Conservation (phyloP, 2,329 filamentous ascomycete species). For the Fusarium humuli region DNA sequence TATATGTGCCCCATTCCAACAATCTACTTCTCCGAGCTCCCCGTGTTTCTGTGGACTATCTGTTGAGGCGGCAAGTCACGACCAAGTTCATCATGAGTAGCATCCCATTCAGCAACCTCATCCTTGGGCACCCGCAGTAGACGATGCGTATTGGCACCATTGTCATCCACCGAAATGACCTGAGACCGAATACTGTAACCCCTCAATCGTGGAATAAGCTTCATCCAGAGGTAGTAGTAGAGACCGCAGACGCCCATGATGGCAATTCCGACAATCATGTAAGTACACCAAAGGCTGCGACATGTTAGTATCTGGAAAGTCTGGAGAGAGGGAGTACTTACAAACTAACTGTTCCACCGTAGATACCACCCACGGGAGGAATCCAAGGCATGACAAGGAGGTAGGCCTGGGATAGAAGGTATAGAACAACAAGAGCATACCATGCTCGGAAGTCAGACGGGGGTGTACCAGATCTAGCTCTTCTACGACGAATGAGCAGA, state of each 20-base stretch:
- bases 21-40: background rate
- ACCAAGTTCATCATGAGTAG: slow-evolving; percentile 64
- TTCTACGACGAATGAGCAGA: slow-evolving; percentile 66
- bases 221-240: slow-evolving; percentile 71
- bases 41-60: background rate
- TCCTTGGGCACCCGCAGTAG: slow-evolving; percentile 64
- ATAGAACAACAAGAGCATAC: slow-evolving; percentile 69
- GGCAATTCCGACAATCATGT: background rate
- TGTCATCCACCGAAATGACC: slow-evolving; percentile 57
- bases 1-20: accelerated
- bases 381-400: slow-evolving; percentile 79
- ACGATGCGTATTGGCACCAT: slow-evolving; percentile 57
- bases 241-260: slow-evolving; percentile 58
- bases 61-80: background rate
- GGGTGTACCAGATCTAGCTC: slow-evolving; percentile 62
- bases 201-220: slow-evolving; percentile 63
- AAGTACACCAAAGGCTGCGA: background rate
- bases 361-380: slow-evolving; percentile 69
- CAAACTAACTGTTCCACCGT: slow-evolving; percentile 75
- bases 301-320: background rate
- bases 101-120: slow-evolving; percentile 63
- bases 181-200: slow-evolving; percentile 68
- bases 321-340: slow-evolving; percentile 75
- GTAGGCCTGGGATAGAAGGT: slow-evolving; percentile 69
- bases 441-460: slow-evolving; percentile 68